Evolutionary conservation across 169 alveolate species (phyloP), one percentile per base, ranked within the genome.

Genomic region (Plasmodium sp.): DNA sequence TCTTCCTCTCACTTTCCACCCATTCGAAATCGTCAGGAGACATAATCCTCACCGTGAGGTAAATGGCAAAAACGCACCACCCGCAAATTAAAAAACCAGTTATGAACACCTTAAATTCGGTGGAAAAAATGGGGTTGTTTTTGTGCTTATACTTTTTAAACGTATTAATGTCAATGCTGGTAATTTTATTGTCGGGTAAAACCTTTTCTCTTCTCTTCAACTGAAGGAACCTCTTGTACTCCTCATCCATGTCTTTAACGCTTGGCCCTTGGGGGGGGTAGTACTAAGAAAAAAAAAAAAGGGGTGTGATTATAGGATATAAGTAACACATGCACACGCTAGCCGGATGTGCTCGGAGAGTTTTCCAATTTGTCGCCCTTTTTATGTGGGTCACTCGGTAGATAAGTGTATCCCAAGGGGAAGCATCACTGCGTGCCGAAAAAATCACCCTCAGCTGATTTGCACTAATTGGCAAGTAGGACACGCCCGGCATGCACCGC

Each of bases 11-110:
- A 56, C 88, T 86, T 43, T 96, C 97, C 6, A 96, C 96, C 97
- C 97, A 96, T n/a, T 95, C 97, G 81, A 95, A 96, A 73, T 92
- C 96, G 74, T 96, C 97, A 16, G 97, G 97, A 27, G 95, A 82
- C 97, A 96, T 95, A 36, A 96, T 83, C 67, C 94, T 88, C 22
- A 91, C 88, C 31, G 97, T 95, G 86, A 96, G 54, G 81, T 93
- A 95, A 82, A 86, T 81, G 16, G 97, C 97, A 91, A 95, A 83
- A 51, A 95, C 79, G 73, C 97, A 95, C 97, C 97, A 96, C 48
- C 88, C 92, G 58, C 93, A 58, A 92, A 96, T 73, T 41, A 95
- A 95, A 45, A 95, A 56, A 22, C 97, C 97, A 86, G 95, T 74
- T 67, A 82, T 85, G 45, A 85, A 85, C 58, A 85, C 72, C 45